Percentiles rank a stretch among this genome's conserved stretches.
These are phyloP conservation scores for Cymodocea nodosa DNA, from an alignment of 116 monocot species.

Conservation along the genomic window DNA sequence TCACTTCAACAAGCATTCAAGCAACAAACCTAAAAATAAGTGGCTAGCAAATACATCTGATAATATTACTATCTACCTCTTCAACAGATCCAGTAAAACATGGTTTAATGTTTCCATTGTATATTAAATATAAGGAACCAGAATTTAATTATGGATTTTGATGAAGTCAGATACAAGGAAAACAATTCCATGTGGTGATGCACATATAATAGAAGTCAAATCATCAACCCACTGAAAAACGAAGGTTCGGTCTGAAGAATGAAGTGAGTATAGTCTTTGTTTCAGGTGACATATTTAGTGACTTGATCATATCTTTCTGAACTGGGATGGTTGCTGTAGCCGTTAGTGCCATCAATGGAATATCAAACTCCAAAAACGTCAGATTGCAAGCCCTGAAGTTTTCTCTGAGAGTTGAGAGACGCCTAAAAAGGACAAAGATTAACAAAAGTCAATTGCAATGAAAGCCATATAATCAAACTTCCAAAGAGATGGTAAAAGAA, in stretches of 20 bases:
- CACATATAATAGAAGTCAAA: too few relatives aligned
- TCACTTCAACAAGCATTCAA: too few relatives aligned
- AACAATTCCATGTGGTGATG: too few relatives aligned
- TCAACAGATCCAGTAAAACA: too few relatives aligned
- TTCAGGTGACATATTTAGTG: conserved; percentile 58
- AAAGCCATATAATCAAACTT: not conserved
- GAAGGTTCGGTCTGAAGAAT: conserved; percentile 89
- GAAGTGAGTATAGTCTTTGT: conserved; percentile 65
- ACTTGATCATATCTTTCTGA: conserved; percentile 72
- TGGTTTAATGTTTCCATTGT: too few relatives aligned
- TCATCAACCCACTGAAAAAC: conserved; percentile 62
- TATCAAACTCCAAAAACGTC: conserved; percentile 62
- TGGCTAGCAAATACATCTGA: too few relatives aligned
- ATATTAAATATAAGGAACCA: too few relatives aligned
- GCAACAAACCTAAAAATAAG: too few relatives aligned
- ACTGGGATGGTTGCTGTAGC: conserved; percentile 91
- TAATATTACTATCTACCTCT: too few relatives aligned
- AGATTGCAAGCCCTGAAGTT: conserved; percentile 57
- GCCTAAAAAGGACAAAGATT: conserved; percentile 21
- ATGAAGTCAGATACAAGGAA: too few relatives aligned
- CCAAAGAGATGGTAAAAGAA: not conserved
- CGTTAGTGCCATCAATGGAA: conserved; percentile 94
- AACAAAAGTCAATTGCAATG: not conserved
- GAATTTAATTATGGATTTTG: too few relatives aligned
- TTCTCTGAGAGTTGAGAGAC: conserved; percentile 70